Base-by-base conservation (phyloP, 495 filamentous ascomycete species). In the Hypoxylon crocopeplum region DNA sequence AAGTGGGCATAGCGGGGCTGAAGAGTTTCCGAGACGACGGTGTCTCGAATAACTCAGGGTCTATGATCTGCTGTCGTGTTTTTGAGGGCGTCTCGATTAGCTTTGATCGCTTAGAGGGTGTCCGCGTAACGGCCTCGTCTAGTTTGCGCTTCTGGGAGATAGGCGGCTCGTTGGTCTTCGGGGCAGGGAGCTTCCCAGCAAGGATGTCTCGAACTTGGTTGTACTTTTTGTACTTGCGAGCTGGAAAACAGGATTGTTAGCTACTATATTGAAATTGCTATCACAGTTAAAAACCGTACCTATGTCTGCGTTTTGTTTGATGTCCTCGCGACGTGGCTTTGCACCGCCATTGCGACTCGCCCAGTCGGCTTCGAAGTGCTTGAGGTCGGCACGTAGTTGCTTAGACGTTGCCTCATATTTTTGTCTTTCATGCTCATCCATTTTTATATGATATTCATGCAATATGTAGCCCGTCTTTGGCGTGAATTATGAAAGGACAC, bases 221-320 rank as follows among this genome's bases (percentile, higher is more conserved):
- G 77, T 98, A 98, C 58, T 91, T 85, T 65, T 93, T 96, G 74
- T 98, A 97, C 75, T 97, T 97, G 1, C 82, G 77, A 32, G 91
- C 92, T 95, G 57, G 25, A 59, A 19, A 20, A 12, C 7, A 0
- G 0, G 24, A 17, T 29, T 7, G n/a, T 53, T 55, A 57, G 52
- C n/a, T 29, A 0, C 27, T 25, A 11, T 10, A 15, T 8, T 24
- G n/a, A 12, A 46, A 25, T n/a, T 47, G 2, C 10, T 11, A 34
- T 8, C 2, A 1, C 7, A 11, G 20, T 37, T 19, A 38, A 7
- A 7, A 39, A 54, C 74, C 25, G n/a, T 81, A 96, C 92, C 89
- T 64, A 97, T 96, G 2, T 83, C 83, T 7, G 84, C 84, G 62
- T 92, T 85, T 52, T 86, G 81, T 72, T 96, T 97, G 69, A 97